phyloP scores from a whole-genome alignment of 129 eudicot species.

The Daucus carota region DH1_v3.0 NC_030381.2:40264501-40265000 shows the following conservation, averaged over 20 bases:
- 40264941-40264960: background rate
- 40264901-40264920: background rate
- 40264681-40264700: background rate
- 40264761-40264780: conserved; percentile 99
- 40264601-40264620: conserved; percentile 97
- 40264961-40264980: background rate
- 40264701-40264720: conserved; percentile 29
- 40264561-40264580: conserved; percentile 83
- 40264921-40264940: background rate
- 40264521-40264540: conserved; percentile 84
- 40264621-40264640: conserved; percentile 49
- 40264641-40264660: background rate
- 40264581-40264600: conserved; percentile 98
- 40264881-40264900: background rate
- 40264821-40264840: background rate
- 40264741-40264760: conserved; percentile 99
- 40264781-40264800: conserved; percentile 20
- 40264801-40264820: background rate
- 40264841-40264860: background rate
- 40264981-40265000: background rate
- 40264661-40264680: background rate
- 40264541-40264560: conserved; percentile 93
- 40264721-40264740: conserved; percentile 80
- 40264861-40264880: background rate
- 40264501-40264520: conserved; percentile 85